A percentile compares a stretch with the other conserved stretches of the same genome.
These are phyloP conservation scores for Aspergillus awamori DNA, from an alignment of 2,329 filamentous ascomycete species.

Conservation along the genomic window DNA sequence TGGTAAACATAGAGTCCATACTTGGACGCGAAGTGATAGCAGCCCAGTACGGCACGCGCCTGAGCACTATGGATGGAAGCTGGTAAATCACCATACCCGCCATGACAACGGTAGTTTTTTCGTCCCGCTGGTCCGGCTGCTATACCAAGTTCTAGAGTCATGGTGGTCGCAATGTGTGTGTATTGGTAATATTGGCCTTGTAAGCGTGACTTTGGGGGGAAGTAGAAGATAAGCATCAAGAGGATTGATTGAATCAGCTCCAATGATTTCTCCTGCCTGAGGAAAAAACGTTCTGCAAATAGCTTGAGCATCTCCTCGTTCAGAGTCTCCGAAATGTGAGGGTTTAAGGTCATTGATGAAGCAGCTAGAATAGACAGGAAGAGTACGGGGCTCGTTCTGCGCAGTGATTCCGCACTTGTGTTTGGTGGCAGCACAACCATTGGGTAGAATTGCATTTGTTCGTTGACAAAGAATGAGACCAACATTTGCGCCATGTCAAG, in stretches of 20 bases:
- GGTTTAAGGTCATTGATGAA: background rate
- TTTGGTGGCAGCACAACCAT: background rate
- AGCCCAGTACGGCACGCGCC: constrained; percentile 4
- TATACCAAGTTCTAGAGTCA: constrained; percentile 4
- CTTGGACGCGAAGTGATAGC: constrained; percentile 8
- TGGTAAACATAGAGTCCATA: background rate
- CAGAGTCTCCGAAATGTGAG: background rate
- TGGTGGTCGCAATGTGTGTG: constrained; percentile 51
- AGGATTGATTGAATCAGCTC: constrained; percentile 50
- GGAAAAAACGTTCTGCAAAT: constrained; percentile 5
- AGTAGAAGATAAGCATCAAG: constrained; percentile 54
- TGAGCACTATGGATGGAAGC: background rate
- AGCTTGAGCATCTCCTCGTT: constrained; percentile 3
- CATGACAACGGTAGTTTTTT: constrained; percentile 3
- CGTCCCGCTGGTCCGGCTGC: background rate
- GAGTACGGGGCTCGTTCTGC: constrained; percentile 4
- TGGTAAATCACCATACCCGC: background rate
- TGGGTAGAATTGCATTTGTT: background rate
- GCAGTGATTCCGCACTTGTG: background rate
- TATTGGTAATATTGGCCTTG: constrained; percentile 56
- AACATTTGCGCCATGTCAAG: constrained; percentile 1
- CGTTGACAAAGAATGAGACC: background rate
- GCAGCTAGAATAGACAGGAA: constrained; percentile 9
- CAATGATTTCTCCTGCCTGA: constrained; percentile 2
- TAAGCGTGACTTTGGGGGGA: constrained; percentile 51